These are phyloP conservation scores for Fusarium humuli DNA, from an alignment of 2,329 filamentous ascomycete genomes.

Conservation along the genomic window DNA sequence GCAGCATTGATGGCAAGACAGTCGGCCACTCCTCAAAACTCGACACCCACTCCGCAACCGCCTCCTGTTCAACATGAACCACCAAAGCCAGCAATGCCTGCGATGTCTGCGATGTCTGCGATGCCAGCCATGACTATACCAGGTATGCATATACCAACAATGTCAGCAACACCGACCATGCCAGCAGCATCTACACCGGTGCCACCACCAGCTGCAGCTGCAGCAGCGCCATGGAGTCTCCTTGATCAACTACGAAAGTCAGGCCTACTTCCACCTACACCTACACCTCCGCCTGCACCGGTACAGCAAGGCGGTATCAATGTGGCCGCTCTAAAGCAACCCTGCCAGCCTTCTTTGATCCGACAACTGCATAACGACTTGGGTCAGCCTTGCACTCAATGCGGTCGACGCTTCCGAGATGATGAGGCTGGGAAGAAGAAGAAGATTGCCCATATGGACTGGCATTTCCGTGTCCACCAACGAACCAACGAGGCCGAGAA, in stretches of 20 bases:
- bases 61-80: slow-evolving; percentile 22
- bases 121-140: slow-evolving; percentile 54
- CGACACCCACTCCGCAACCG: slow-evolving; percentile 58
- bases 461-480: slow-evolving; percentile 96
- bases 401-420: slow-evolving; percentile 85
- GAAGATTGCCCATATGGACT: slow-evolving; percentile 95
- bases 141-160: slow-evolving; percentile 52
- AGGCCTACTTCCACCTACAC: slow-evolving; percentile 67
- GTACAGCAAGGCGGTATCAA: slow-evolving; percentile 69
- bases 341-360: slow-evolving; percentile 81
- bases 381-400: slow-evolving; percentile 90
- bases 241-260: slow-evolving; percentile 76
- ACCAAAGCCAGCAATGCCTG: slow-evolving; percentile 17
- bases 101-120: slow-evolving; percentile 12
- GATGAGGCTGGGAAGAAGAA: slow-evolving; percentile 83
- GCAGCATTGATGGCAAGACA: slow-evolving; percentile 68
- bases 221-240: slow-evolving; percentile 67
- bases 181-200: slow-evolving; percentile 34
- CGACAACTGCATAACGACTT: slow-evolving; percentile 81
- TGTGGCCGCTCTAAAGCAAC: slow-evolving; percentile 74
- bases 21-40: slow-evolving; percentile 61
- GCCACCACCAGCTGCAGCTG: slow-evolving; percentile 51
- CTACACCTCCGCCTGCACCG: slow-evolving; percentile 54
- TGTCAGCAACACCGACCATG: slow-evolving; percentile 42
- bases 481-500: slow-evolving; percentile 88